phyloP scores from a whole-genome alignment of 495 filamentous ascomycete species.

The Penicillium soppii region DNA sequence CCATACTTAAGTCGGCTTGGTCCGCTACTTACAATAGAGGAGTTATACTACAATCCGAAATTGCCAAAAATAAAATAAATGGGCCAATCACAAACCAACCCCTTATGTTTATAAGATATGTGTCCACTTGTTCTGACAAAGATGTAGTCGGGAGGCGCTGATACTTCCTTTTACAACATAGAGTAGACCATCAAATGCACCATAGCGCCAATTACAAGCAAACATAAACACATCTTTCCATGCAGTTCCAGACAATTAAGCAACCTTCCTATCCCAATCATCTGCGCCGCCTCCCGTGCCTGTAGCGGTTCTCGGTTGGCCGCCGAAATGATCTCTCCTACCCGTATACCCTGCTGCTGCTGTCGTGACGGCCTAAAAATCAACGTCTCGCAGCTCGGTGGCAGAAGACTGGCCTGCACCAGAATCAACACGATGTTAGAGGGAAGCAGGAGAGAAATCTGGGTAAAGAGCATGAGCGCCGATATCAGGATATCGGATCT shows the following conservation, averaged over 20 bases:
- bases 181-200: constrained; percentile 1
- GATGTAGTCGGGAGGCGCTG: too few relatives aligned
- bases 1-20: too few relatives aligned
- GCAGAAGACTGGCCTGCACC: neutral
- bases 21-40: too few relatives aligned
- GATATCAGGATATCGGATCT: constrained; percentile 5
- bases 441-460: constrained; percentile 2
- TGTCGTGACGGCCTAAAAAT: neutral
- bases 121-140: too few relatives aligned
- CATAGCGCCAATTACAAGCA: neutral
- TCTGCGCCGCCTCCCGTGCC: neutral
- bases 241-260: constrained; percentile 2
- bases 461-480: constrained; percentile 2
- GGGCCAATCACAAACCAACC: too few relatives aligned
- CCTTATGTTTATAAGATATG: too few relatives aligned
- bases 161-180: too few relatives aligned
- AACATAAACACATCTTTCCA: constrained; percentile 6
- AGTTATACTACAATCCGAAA: too few relatives aligned
- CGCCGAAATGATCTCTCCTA: neutral
- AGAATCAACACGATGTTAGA: neutral
- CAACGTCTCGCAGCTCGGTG: neutral
- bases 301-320: neutral
- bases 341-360: neutral
- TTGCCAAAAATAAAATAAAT: too few relatives aligned
- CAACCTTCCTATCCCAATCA: neutral